phyloP scores from a whole-genome alignment of 805 yeast genomes.

The Sungouiozyma ichnusensis region DNA sequence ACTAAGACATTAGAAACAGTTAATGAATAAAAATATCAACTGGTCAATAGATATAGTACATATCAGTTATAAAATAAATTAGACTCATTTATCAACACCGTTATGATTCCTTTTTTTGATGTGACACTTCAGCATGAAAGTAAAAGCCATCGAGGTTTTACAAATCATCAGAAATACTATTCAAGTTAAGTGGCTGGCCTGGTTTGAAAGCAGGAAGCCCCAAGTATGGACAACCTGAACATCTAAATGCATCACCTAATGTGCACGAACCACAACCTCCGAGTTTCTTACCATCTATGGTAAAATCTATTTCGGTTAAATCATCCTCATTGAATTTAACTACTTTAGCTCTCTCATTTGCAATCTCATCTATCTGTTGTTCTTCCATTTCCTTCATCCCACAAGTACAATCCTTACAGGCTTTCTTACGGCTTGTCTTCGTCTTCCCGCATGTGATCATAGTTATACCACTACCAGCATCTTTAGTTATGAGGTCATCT shows the following conservation, averaged over 20 bases:
- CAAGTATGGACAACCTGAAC: slow-evolving; percentile 95
- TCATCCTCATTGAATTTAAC: slow-evolving; percentile 44
- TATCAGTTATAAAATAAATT: no score
- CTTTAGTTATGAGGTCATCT: slow-evolving; percentile 40
- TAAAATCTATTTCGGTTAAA: slow-evolving; percentile 84
- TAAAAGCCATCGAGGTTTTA: slow-evolving; percentile 17
- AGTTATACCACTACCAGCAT: slow-evolving; percentile 10
- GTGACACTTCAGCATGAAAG: neutral
- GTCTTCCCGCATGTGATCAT: slow-evolving; percentile 25
- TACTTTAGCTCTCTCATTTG: slow-evolving; percentile 31
- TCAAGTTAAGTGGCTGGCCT: slow-evolving; percentile 78
- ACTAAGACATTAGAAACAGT: slow-evolving; percentile 13
- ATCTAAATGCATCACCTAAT: slow-evolving; percentile 94
- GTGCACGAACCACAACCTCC: slow-evolving; percentile 98
- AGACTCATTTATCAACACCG: no score
- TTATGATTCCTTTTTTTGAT: neutral
- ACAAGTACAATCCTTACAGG: slow-evolving; percentile 97
- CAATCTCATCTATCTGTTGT: slow-evolving; percentile 32
- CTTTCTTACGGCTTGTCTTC: slow-evolving; percentile 46
- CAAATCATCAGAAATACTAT: slow-evolving; percentile 67
- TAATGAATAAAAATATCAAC: no score
- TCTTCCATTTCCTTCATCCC: slow-evolving; percentile 88
- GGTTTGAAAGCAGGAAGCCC: slow-evolving; percentile 98
- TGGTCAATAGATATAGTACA: no score
- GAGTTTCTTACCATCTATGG: slow-evolving; percentile 83